Percentiles rank a stretch among this genome's conserved stretches.
These are phyloP conservation scores for Hypoxylon rubiginosum DNA, from an alignment of 2,329 filamentous ascomycete genomes.

Conservation along the genomic window DNA sequence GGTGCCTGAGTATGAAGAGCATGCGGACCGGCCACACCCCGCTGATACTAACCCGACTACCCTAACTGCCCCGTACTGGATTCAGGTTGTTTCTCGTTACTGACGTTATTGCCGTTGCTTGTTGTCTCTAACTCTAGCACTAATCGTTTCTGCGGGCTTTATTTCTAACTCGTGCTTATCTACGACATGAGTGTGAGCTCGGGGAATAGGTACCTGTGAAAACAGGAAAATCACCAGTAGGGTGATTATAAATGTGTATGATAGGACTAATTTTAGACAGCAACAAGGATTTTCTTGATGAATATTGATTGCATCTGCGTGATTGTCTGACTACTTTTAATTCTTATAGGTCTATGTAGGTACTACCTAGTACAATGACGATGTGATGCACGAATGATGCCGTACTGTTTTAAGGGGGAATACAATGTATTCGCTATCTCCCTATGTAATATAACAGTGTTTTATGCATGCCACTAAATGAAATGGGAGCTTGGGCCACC, in stretches of 20 bases:
- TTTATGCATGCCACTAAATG: slow-evolving; percentile 38
- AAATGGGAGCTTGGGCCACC: slow-evolving; percentile 50
- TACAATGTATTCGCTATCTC: neutral
- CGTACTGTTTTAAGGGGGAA: neutral
- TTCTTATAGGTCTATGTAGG: neutral
- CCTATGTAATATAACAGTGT: neutral
- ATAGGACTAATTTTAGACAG: slow-evolving; percentile 43
- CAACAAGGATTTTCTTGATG: slow-evolving; percentile 18
- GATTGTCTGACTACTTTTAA: neutral
- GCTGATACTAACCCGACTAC: slow-evolving; percentile 44
- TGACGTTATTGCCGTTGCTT: slow-evolving; percentile 23
- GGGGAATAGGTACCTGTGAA: slow-evolving; percentile 6
- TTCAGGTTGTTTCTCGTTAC: slow-evolving; percentile 14
- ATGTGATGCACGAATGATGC: neutral
- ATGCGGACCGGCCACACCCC: slow-evolving; percentile 27
- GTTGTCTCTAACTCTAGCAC: slow-evolving; percentile 34
- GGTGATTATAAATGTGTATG: slow-evolving; percentile 32
- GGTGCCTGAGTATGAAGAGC: slow-evolving; percentile 57
- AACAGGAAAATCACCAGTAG: slow-evolving; percentile 3
- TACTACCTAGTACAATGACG: neutral
- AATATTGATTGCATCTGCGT: neutral
- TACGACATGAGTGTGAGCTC: neutral
- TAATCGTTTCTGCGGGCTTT: slow-evolving; percentile 31
- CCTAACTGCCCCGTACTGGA: slow-evolving; percentile 15
- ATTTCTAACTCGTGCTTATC: slow-evolving; percentile 4